Evolutionary conservation across 2,329 filamentous ascomycete genomes (phyloP).

Genomic region (Pseudogymnoascus sp.): DNA sequence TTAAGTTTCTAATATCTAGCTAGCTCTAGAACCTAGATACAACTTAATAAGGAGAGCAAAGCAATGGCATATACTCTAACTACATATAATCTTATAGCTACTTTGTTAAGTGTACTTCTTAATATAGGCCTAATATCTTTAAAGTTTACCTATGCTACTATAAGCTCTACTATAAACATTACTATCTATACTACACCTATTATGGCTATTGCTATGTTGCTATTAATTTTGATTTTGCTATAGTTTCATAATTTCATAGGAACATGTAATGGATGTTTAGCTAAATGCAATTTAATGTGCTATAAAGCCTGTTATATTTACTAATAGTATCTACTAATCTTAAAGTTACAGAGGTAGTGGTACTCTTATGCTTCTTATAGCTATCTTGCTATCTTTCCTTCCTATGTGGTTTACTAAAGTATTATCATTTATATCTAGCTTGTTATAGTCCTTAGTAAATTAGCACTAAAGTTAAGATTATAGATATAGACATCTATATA

Average conservation of each 20-base stretch:
- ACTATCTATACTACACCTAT: conserved; percentile 5
- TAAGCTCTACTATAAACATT: neutral
- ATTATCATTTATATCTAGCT: neutral
- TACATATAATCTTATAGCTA: neutral
- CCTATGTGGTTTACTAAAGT: neutral
- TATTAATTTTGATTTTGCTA: conserved; percentile 8
- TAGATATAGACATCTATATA: conserved; percentile 5
- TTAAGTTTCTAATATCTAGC: conserved; percentile 5
- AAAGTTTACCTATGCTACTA: neutral
- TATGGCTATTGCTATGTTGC: neutral
- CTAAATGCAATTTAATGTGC: neutral
- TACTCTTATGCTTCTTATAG: neutral
- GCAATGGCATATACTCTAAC: conserved; percentile 10
- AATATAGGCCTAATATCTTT: neutral
- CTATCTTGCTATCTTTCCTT: neutral
- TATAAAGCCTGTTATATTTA: neutral
- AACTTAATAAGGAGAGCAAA: conserved; percentile 6
- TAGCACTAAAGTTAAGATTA: neutral
- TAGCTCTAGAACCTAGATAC: neutral
- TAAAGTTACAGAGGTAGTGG: neutral
- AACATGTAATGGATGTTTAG: neutral
- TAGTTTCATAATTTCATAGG: conserved; percentile 7
- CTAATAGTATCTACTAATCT: neutral
- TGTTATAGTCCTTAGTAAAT: neutral
- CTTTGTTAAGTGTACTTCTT: conserved; percentile 6